A percentile compares a stretch with the other conserved stretches of the same genome.
These are phyloP conservation scores for Penicillium concentricum DNA, from an alignment of 2,329 filamentous ascomycete genomes.

Conservation along the genomic window DNA sequence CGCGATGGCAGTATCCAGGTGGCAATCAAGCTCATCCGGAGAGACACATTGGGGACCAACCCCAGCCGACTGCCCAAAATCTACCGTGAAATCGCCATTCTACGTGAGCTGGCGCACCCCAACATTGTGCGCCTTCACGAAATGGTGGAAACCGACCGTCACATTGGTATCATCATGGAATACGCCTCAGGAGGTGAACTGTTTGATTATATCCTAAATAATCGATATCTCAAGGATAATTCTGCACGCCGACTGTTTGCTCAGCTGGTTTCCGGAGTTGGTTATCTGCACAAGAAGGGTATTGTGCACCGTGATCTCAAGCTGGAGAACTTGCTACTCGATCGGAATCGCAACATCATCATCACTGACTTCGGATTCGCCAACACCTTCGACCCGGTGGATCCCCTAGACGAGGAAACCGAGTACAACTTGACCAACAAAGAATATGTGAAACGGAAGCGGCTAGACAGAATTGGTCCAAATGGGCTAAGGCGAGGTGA, in stretches of 20 bases:
- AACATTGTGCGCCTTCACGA: slow-evolving; percentile 97
- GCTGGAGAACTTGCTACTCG: slow-evolving; percentile 89
- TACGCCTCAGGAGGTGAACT: slow-evolving; percentile 97
- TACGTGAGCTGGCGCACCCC: slow-evolving; percentile 82
- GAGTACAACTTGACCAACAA: slow-evolving; percentile 83
- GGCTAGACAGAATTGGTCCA: slow-evolving; percentile 74
- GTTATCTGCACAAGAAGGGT: slow-evolving; percentile 96
- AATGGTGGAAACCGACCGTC: slow-evolving; percentile 95
- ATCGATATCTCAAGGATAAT: slow-evolving; percentile 92
- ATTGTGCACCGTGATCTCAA: slow-evolving; percentile 98
- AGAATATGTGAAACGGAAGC: slow-evolving; percentile 81
- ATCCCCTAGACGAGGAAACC: slow-evolving; percentile 86
- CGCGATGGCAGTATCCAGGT: slow-evolving; percentile 91
- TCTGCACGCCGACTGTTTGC: slow-evolving; percentile 88
- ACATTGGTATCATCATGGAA: slow-evolving; percentile 97
- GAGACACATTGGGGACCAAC: slow-evolving; percentile 85
- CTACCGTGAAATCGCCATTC: slow-evolving; percentile 91
- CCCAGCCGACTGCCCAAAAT: slow-evolving; percentile 91
- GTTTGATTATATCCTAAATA: slow-evolving; percentile 97
- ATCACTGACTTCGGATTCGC: slow-evolving; percentile 99
- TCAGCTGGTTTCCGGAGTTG: slow-evolving; percentile 92
- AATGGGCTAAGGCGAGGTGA: slow-evolving; percentile 82
- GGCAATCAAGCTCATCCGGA: slow-evolving; percentile 95
- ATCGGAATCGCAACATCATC: slow-evolving; percentile 97
- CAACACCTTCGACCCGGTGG: slow-evolving; percentile 88